phyloP scores from a whole-genome alignment of 75 land plant species.

The Chamaecyparis obtusa region DNA sequence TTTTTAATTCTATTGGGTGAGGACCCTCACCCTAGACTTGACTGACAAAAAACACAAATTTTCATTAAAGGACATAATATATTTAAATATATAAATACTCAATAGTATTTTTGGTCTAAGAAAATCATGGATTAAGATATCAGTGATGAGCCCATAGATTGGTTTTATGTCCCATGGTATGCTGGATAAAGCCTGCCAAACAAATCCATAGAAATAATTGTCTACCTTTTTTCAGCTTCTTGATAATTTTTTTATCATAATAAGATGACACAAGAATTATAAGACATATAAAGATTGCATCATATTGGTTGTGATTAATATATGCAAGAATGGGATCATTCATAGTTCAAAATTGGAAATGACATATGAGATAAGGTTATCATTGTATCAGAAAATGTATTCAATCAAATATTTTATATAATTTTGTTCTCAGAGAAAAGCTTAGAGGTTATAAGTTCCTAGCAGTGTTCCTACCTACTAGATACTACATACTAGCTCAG shows the following conservation, averaged over 20 bases:
- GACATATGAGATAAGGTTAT: too few relatives aligned
- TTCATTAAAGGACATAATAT: too few relatives aligned
- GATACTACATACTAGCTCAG: not conserved
- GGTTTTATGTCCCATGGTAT: slow-evolving; percentile 37
- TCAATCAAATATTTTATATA: not conserved
- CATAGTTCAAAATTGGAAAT: too few relatives aligned
- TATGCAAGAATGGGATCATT: too few relatives aligned
- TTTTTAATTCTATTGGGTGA: too few relatives aligned
- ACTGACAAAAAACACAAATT: too few relatives aligned
- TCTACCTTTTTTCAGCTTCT: not conserved
- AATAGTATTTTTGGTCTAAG: too few relatives aligned
- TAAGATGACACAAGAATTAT: not conserved
- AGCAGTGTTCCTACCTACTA: not conserved
- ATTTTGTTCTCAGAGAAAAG: not conserved
- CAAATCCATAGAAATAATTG: slow-evolving; percentile 3
- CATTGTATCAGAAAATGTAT: not conserved
- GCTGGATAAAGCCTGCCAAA: slow-evolving; percentile 13
- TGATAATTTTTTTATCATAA: not conserved
- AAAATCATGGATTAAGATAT: not conserved
- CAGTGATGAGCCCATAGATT: slow-evolving; percentile 31
- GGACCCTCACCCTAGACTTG: too few relatives aligned
- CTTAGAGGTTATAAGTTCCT: not conserved
- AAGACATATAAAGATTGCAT: too few relatives aligned
- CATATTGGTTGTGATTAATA: too few relatives aligned
- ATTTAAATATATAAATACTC: too few relatives aligned